Evolutionary conservation across 768 basidiomycete genomes (phyloP), one percentile per base, ranked within the genome.

Genomic region (Pluteus cervinus): DNA sequence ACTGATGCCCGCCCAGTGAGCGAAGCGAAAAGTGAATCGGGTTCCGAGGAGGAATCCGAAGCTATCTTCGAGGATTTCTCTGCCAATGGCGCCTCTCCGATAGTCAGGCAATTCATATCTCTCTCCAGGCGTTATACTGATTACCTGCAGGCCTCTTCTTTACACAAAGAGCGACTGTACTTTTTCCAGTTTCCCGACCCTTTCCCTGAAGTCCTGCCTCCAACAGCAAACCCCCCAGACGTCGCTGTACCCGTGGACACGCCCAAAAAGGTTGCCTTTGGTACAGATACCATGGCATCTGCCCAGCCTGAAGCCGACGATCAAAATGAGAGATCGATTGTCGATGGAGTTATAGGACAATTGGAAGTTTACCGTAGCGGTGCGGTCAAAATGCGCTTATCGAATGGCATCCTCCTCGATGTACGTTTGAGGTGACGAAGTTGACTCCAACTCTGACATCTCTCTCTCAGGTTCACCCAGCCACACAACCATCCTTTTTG

Each of bases 161-260:
- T 71, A 24, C 69, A 68, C 36, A 79, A 78, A 56, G 81, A 87
- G 37, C 69, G 73, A 14, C 61, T 94, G 3, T 94, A 86, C 52
- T 81, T 91, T 48, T 92, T 94, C 63, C 90, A 93, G 53, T 94
- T 94, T 50, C 92, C 92, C 0, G 56, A 67, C 7, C 86, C 88
- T 0, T 92, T 96, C 58, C 90, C 91, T 0, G 70, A 65, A 4
- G 92, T 92, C 60, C 41, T 64, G 2, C 62, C 73, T 5, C 51
- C 63, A 41, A 37, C 54, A 5, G 44, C 57, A 6, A 43, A 61
- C 14, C 50, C 54, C 7, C 52, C 61, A 35, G 61, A 56, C 7
- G 51, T 67, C 32, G 54, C 65, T 28, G 61, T 58, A 11, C 61
- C 44, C 39, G 61, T 58, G 16, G 48, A 49, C 24, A 44, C 43